Percentiles rank a stretch among this genome's conserved stretches.
Conservation (phyloP, 2,329 filamentous ascomycete species). For the Calonectria henricotiae region DNA sequence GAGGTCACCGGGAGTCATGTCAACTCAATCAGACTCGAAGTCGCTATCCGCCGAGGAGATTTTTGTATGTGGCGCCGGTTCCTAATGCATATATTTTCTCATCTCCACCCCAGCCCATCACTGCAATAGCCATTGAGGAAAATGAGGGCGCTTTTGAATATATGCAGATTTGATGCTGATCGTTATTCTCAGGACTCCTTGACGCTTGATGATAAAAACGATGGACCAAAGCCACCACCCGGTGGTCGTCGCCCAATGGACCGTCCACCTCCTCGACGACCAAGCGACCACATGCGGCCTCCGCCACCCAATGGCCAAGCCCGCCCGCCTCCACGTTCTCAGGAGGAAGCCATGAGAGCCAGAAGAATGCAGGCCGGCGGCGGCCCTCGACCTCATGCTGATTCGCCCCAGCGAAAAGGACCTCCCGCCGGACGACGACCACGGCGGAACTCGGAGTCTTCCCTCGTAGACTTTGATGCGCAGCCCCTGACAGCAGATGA, state of each 20-base stretch:
- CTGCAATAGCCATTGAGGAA: background rate
- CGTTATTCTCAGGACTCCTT: constrained; percentile 73
- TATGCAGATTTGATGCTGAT: constrained; percentile 24
- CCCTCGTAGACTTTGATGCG: constrained; percentile 73
- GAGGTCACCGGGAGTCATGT: constrained; percentile 67
- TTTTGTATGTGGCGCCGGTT: constrained; percentile 76
- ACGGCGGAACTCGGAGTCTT: constrained; percentile 86
- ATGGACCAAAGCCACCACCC: constrained; percentile 59
- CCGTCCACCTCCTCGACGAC: constrained; percentile 48
- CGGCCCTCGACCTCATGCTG: constrained; percentile 54
- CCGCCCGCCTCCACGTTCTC: constrained; percentile 77
- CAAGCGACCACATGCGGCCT: constrained; percentile 65
- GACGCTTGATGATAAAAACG: constrained; percentile 74
- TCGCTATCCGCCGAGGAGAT: constrained; percentile 77
- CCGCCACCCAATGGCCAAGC: constrained; percentile 53
- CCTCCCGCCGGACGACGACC: constrained; percentile 65
- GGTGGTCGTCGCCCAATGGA: constrained; percentile 58
- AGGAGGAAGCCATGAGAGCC: constrained; percentile 75
- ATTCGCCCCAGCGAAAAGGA: constrained; percentile 60
- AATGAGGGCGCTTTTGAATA: background rate
- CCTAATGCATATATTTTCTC: background rate
- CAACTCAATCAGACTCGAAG: constrained; percentile 63
- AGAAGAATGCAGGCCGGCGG: constrained; percentile 61
- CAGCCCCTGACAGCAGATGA: constrained; percentile 74
- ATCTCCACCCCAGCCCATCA: background rate